Evolutionary conservation across 768 basidiomycete genomes (phyloP).

Genomic region (Auricularia sp.): DNA sequence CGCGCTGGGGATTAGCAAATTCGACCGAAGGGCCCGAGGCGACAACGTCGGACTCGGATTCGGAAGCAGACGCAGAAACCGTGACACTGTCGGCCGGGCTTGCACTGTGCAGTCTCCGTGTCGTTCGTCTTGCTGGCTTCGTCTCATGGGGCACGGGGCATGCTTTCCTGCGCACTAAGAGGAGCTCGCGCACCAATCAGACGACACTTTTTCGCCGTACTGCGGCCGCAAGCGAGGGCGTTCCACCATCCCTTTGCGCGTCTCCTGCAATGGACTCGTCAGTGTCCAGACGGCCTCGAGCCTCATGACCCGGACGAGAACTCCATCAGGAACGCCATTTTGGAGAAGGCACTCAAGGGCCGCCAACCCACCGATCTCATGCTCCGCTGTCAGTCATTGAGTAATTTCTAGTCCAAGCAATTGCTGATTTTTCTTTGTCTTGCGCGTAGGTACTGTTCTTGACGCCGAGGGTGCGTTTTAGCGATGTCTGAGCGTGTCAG

Average conservation of each 20-base stretch:
- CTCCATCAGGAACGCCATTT: constrained; percentile 55
- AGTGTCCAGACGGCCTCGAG: neutral
- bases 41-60: too few species aligned
- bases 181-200: neutral
- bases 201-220: neutral
- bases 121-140: too few species aligned
- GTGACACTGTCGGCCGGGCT: too few species aligned
- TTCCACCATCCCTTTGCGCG: neutral
- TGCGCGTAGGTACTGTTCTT: constrained; percentile 63
- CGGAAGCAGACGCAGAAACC: too few species aligned
- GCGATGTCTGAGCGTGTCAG: neutral
- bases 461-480: constrained; percentile 62
- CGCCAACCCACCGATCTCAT: constrained; percentile 83
- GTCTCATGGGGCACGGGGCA: neutral
- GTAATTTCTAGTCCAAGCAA: constrained; percentile 7
- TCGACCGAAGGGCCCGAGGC: too few species aligned
- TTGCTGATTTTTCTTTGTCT: constrained; percentile 11
- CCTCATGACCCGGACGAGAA: constrained; percentile 42
- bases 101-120: too few species aligned
- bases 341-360: constrained; percentile 80
- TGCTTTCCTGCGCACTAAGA: neutral
- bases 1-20: too few species aligned
- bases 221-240: neutral
- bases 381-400: constrained; percentile 65
- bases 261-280: neutral